These are phyloP conservation scores for Triticum dicoccoides DNA, from an alignment of 176 grass and related monocot genomes.

Conservation along the genomic window DNA sequence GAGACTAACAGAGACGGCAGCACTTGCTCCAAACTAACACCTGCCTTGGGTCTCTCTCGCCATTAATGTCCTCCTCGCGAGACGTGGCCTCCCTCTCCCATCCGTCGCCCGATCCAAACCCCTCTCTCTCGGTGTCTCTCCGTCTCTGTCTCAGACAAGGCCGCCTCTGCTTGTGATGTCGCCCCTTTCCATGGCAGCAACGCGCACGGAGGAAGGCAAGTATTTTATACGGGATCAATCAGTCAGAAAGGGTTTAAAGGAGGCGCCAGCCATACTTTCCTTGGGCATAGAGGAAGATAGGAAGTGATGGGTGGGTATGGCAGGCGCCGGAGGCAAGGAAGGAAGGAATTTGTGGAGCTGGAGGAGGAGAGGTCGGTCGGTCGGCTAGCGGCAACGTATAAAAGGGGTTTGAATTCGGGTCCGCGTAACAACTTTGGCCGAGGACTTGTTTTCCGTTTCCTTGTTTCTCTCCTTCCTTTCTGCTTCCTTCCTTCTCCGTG, in stretches of 20 bases:
- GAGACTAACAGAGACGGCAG: background rate
- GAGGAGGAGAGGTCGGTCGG: background rate
- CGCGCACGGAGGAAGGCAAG: background rate
- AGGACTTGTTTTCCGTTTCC: background rate
- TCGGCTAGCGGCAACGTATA: background rate
- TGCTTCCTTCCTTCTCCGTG: background rate
- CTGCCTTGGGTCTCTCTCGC: conserved; percentile 12
- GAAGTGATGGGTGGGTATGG: background rate
- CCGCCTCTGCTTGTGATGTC: background rate
- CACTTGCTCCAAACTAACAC: background rate
- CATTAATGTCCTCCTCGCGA: conserved; percentile 23
- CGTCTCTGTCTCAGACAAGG: background rate
- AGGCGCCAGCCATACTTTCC: conserved; percentile 44
- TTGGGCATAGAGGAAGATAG: conserved; percentile 57
- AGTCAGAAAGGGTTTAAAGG: conserved; percentile 13
- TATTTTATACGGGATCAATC: conserved; percentile 23
- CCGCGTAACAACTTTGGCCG: conserved; percentile 32
- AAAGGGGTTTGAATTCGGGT: conserved; percentile 38
- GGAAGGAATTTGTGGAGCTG: conserved; percentile 30
- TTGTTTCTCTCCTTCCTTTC: conserved; percentile 27
- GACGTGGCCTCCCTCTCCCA: conserved; percentile 4
- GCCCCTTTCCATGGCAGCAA: background rate
- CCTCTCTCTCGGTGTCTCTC: background rate
- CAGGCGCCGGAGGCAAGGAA: conserved; percentile 43
- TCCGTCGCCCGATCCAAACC: conserved; percentile 5